Conservation (phyloP, 768 basidiomycete genomes). For the Tephrocybe sp. region DNA sequence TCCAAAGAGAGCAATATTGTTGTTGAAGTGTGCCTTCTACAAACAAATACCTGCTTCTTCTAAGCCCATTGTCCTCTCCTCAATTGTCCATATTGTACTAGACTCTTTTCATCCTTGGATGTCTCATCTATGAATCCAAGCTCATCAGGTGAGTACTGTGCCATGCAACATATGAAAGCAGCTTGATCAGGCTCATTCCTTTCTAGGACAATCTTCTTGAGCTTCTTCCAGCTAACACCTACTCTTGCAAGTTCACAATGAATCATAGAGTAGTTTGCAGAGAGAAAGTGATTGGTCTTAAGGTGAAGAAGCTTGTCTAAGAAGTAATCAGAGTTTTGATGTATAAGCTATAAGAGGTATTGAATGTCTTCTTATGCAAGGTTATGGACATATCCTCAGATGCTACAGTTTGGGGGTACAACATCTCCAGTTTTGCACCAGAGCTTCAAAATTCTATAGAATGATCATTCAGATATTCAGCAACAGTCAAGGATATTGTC, state of each 20-base stretch:
- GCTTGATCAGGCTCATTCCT: constrained; percentile 22
- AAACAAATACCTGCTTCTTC: constrained; percentile 28
- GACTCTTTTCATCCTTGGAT: constrained; percentile 29
- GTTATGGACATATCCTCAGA: too few relatives aligned
- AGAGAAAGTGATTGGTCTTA: constrained; percentile 28
- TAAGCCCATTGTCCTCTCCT: constrained; percentile 21
- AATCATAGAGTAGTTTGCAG: constrained; percentile 33
- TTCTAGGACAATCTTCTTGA: constrained; percentile 32
- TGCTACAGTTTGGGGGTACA: too few relatives aligned
- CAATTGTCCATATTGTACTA: constrained; percentile 15
- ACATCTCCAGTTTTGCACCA: too few relatives aligned
- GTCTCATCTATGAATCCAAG: constrained; percentile 35
- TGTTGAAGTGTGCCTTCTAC: constrained; percentile 24
- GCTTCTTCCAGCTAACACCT: constrained; percentile 27
- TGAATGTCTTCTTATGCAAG: too few relatives aligned
- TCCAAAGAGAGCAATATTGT: constrained; percentile 28
- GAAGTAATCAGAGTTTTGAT: constrained; percentile 29
- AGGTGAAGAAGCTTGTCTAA: constrained; percentile 31
- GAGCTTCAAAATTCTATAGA: too few relatives aligned
- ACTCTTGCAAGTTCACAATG: constrained; percentile 25
- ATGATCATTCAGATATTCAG: constrained; percentile 16
- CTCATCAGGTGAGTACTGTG: constrained; percentile 28
- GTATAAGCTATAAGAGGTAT: constrained; percentile 20
- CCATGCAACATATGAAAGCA: constrained; percentile 26
- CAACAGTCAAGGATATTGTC: constrained; percentile 23